These are phyloP conservation scores for Microcos paniculata DNA, from an alignment of 345 rosid species.

Conservation along the genomic window DNA sequence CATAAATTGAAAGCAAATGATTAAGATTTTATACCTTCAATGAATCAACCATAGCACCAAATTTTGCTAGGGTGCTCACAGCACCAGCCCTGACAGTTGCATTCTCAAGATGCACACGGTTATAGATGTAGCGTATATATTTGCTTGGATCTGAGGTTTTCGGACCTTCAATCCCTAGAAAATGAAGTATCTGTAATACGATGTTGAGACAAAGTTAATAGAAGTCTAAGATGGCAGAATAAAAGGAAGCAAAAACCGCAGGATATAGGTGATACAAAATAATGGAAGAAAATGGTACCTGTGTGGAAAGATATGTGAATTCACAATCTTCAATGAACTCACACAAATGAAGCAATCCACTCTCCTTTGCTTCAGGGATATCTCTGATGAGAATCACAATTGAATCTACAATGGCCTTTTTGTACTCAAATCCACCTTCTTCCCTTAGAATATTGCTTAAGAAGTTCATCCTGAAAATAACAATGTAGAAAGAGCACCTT, in stretches of 20 bases:
- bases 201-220: constrained; percentile 11
- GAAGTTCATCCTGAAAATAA: constrained; percentile 87
- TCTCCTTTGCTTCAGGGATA: constrained; percentile 98
- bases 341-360: constrained; percentile 95
- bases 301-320: constrained; percentile 96
- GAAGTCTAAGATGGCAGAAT: background rate
- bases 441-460: constrained; percentile 98
- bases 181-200: constrained; percentile 77
- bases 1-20: background rate
- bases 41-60: constrained; percentile 88
- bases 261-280: constrained; percentile 4
- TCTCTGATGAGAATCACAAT: constrained; percentile 95
- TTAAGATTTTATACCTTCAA: constrained; percentile 57
- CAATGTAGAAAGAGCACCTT: constrained; percentile 9
- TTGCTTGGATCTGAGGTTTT: constrained; percentile 94
- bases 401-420: constrained; percentile 95
- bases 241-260: background rate
- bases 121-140: constrained; percentile 92
- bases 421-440: constrained; percentile 99
- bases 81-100: constrained; percentile 98
- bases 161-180: constrained; percentile 96
- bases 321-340: constrained; percentile 99
- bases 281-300: constrained; percentile 46
- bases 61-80: constrained; percentile 92
- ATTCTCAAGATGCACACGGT: constrained; percentile 97